Conservation (phyloP, 345 rosid species). For the Erodium maritimum region DNA sequence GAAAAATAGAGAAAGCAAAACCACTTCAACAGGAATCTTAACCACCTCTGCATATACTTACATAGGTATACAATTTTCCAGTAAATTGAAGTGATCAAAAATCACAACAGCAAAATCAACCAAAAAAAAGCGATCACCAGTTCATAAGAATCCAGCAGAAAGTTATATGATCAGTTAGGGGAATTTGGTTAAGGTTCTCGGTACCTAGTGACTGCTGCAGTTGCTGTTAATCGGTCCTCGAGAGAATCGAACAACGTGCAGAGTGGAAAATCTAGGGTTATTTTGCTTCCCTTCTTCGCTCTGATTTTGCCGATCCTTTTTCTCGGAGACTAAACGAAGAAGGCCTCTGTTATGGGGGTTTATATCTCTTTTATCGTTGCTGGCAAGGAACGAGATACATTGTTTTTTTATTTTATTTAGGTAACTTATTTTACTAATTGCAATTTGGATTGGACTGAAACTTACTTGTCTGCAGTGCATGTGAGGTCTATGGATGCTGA, state of each 20-base stretch:
- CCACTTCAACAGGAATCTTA: not conserved
- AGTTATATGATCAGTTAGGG: not conserved
- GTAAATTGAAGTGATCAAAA: no score
- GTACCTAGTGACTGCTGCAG: conserved; percentile 5
- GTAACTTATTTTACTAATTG: no score
- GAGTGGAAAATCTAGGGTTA: conserved; percentile 7
- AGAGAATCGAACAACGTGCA: conserved; percentile 14
- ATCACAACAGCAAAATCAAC: no score
- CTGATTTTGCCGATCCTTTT: not conserved
- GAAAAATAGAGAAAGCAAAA: no score
- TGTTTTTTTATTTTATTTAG: no score
- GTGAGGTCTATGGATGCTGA: not conserved
- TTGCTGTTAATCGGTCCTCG: conserved; percentile 18
- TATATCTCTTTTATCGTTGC: no score
- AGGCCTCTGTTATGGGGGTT: not conserved
- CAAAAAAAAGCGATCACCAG: no score
- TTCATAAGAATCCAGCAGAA: not conserved
- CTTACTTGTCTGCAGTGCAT: not conserved
- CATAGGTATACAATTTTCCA: no score
- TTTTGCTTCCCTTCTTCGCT: not conserved
- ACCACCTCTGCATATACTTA: not conserved
- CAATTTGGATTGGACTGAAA: no score
- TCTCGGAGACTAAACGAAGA: not conserved
- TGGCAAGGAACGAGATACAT: no score
- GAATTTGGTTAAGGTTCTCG: not conserved